phyloP scores from a whole-genome alignment of 192 early-diverging fungal genomes.

The Kappamyces sp. region DNA sequence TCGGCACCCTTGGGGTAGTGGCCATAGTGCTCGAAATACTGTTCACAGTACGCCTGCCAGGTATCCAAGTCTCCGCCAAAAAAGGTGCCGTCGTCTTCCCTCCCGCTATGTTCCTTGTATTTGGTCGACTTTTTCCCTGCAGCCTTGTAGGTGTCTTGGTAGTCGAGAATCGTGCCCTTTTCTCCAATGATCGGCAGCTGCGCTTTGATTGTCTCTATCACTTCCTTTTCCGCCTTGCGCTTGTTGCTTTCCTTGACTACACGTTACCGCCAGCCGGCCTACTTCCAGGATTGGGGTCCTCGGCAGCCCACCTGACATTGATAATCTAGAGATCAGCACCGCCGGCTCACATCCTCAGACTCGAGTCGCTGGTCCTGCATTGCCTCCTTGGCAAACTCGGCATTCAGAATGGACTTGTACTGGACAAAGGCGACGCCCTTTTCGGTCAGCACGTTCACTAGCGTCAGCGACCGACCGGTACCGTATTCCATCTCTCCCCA shows the following conservation, averaged over 20 bases:
- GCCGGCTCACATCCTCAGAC: constrained; percentile 57
- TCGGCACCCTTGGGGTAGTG: constrained; percentile 2
- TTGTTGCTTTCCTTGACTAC: constrained; percentile 44
- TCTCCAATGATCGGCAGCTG: constrained; percentile 53
- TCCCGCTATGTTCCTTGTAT: not conserved
- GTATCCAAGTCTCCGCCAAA: constrained; percentile 10
- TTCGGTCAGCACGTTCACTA: constrained; percentile 62
- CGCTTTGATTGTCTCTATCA: constrained; percentile 45
- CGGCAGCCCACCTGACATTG: constrained; percentile 76
- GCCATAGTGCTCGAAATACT: constrained; percentile 4
- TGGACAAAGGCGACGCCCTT: constrained; percentile 81
- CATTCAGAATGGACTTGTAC: constrained; percentile 60
- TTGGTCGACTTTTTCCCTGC: not conserved
- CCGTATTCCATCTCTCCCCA: no score
- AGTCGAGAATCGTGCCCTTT: constrained; percentile 49
- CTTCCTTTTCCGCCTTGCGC: constrained; percentile 53
- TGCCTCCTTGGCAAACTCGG: constrained; percentile 87
- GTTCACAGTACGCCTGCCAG: not conserved
- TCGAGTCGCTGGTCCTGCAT: constrained; percentile 80
- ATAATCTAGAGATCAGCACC: constrained; percentile 28
- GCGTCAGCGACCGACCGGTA: constrained; percentile 39
- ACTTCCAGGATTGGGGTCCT: constrained; percentile 67
- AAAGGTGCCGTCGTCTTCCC: not conserved
- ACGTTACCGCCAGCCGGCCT: constrained; percentile 5
- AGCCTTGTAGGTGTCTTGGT: constrained; percentile 34